phyloP scores from a whole-genome alignment of 768 basidiomycete genomes.

The Mycena crocata region DNA sequence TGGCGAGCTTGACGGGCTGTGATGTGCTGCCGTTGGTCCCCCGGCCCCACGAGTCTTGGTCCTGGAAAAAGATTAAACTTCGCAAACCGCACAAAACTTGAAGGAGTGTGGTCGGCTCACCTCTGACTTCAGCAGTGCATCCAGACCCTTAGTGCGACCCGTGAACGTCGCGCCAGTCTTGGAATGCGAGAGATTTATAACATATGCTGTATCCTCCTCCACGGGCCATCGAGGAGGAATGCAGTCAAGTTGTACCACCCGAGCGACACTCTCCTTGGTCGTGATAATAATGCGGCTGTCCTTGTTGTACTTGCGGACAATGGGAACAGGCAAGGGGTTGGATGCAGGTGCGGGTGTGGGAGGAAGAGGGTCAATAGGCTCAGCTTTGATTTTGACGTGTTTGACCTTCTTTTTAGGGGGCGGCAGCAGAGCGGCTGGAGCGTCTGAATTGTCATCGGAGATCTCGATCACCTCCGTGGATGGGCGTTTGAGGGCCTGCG shows the following conservation, averaged over 20 bases:
- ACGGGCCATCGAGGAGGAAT: background rate
- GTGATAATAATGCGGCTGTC: background rate
- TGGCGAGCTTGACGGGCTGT: background rate
- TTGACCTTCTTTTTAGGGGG: background rate
- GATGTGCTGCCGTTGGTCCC: constrained; percentile 1
- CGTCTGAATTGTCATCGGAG: background rate
- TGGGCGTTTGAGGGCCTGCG: background rate
- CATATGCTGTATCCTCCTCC: background rate
- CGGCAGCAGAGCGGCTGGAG: background rate
- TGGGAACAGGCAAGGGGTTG: background rate
- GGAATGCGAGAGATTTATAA: background rate
- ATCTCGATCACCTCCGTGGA: background rate
- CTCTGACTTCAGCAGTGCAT: background rate
- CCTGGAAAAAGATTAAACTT: too few relatives aligned
- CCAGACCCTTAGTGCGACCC: background rate
- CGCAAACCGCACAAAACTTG: too few relatives aligned
- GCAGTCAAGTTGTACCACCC: background rate
- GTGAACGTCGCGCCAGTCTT: background rate
- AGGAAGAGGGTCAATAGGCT: background rate
- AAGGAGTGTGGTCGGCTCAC: too few relatives aligned
- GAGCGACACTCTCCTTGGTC: background rate
- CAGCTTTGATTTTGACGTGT: background rate
- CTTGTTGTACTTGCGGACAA: background rate
- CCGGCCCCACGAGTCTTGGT: constrained; percentile 14
- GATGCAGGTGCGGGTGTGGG: background rate